Evolutionary conservation across 352 stramenopile species (phyloP), one percentile per base, ranked within the genome.

Genomic region (Globisporangium radiosum): DNA sequence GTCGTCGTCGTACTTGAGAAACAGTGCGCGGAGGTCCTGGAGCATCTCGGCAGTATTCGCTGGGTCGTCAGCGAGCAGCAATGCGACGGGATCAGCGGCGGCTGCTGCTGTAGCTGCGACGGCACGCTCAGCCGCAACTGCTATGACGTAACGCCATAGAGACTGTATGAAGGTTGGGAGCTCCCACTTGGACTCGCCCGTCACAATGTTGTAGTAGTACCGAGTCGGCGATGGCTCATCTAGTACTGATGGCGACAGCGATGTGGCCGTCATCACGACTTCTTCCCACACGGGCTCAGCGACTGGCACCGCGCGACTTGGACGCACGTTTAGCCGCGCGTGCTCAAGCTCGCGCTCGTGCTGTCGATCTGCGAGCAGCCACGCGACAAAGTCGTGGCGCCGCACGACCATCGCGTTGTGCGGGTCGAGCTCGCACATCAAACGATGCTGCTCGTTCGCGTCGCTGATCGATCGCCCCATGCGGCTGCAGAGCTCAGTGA

Each of bases 1-100:
- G 52, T 91, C 77, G 17, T 88, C 80, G 40, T 89, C 78, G 47
- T 78, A 87, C 52, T 76, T 75, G 14, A 57, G 39, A 59, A 89
- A 91, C 2, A 88, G 43, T 11, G 63, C 62, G 36, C 64, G 71
- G 11, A 91, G 68, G 42, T 85, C 69, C 33, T 80, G 62, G 5
- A 81, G 40, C 55, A 75, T 63, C 51, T 87, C 76, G 47, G 54
- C 42, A 40, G 59, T 61, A 13, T 5, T 39, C 37, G 58, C 33
- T 49, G 57, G 56, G 13, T 73, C 56, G 40, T 54, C 59, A 40
- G 44, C 39, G 19, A 70, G 49, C 2, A 60, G 48, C 15, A 49
- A 7, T n/a, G 38, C 36, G 19, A 39, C 17, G 17, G 51, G 37
- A 6, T 60, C 42, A 1, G 54, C 15, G 2, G 15, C 51, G 0